Base-by-base conservation (phyloP, 1,284 basidiomycete genomes). In the Vanrija sp. region DNA sequence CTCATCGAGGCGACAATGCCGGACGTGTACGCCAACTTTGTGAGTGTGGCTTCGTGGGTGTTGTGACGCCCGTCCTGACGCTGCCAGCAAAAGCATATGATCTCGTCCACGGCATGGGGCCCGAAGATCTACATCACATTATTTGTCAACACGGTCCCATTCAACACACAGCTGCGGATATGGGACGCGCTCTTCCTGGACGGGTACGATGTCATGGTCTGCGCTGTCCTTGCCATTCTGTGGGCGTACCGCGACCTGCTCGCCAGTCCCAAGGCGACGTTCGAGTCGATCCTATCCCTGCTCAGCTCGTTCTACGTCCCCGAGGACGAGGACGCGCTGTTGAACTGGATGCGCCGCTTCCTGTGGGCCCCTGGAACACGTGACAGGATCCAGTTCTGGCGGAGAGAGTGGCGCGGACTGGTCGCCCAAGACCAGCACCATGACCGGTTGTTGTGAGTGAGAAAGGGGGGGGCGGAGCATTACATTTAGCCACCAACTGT, bases 91-190 rank as follows among this genome's bases (percentile, higher is more conserved):
- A 86, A 84, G 61, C 86, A 96, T 65, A 88, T 85, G 83, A 88
- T 99, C 61, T 89, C 88, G 6, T 91, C 90, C 4, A 94, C 92
- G 40, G 86, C 91, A 16, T 99, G 95, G 75, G 95, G 92, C 29
- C 98, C 95, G 1, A 97, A 97, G 75, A 98, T 95, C 94, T 98
- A 97, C 76, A 98, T 99, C 74, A 98, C 96, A 2, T 80, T 98
- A 16, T 95, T 94, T 68, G 86, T 92, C 51, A 97, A 96, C 71
- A 88, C 88, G 1, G 86, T 98, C n/a, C 93, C 95, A 14, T 98
- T 96, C 73, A 89, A 93, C 76, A 91, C 88, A 44, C 93, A 97
- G 78, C 78, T 98, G 40, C 83, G 96, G 55, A 72, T 99, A 21
- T 98, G 95, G 95, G 95, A 99, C 74, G 89, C 85, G 1, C 88